Conservation (phyloP, 495 filamentous ascomycete species). For the Podospora appendiculata region DNA sequence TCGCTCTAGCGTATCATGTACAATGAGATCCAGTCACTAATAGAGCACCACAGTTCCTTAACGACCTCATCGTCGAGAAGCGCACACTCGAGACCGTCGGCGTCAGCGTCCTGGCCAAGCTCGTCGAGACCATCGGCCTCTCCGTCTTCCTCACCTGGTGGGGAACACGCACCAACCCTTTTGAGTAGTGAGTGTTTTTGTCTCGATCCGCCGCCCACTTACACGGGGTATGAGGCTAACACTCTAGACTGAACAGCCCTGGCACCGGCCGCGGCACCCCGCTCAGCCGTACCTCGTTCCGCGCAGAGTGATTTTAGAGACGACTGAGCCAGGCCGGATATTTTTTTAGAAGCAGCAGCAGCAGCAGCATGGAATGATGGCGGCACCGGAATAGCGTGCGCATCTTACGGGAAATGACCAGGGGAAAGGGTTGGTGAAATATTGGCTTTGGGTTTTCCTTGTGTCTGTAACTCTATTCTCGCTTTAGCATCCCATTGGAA, state of each 20-base stretch:
- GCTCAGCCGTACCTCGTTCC: conserved; percentile 14
- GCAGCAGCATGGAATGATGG: too few species aligned
- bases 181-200: conserved; percentile 41
- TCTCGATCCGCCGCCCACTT: too few species aligned
- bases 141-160: conserved; percentile 92
- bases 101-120: conserved; percentile 69
- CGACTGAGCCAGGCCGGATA: too few species aligned
- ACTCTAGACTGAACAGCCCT: conserved; percentile 2
- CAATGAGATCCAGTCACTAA: neutral
- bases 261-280: conserved; percentile 8
- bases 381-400: too few species aligned
- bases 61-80: conserved; percentile 83
- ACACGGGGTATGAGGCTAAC: too few species aligned
- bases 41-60: conserved; percentile 56
- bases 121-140: conserved; percentile 89
- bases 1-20: neutral
- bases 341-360: too few species aligned
- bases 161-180: conserved; percentile 88
- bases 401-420: neutral
- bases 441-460: neutral
- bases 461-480: neutral
- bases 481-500: neutral
- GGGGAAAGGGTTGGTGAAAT: neutral
- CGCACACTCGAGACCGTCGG: conserved; percentile 83
- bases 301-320: conserved; percentile 11